A percentile compares a stretch with the other conserved stretches of the same genome.
Evolutionary conservation across 345 rosid species (phyloP).

Genomic region (Capsella bursapastoris): DNA sequence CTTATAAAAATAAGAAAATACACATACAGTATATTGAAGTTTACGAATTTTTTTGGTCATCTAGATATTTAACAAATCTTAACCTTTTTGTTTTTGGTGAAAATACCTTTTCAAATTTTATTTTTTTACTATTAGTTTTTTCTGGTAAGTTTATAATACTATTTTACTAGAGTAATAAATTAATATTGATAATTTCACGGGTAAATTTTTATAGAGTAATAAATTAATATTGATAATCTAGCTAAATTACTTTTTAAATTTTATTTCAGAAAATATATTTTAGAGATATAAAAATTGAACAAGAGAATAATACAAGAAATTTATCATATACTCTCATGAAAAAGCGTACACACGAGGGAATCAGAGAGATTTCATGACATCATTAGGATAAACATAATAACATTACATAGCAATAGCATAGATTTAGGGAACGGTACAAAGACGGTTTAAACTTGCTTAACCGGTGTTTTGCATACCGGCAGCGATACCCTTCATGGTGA

Average conservation of each 20-base stretch:
- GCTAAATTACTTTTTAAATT: neutral
- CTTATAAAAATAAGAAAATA: neutral
- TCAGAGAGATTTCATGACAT: constrained; percentile 38
- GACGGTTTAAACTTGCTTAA: constrained; percentile 36
- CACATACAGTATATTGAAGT: neutral
- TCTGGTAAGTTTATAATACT: neutral
- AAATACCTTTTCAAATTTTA: too few species aligned
- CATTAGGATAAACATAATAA: neutral
- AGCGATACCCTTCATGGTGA: constrained; percentile 99
- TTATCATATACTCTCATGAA: constrained; percentile 21
- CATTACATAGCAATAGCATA: constrained; percentile 14
- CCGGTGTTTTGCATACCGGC: constrained; percentile 98
- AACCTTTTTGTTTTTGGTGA: neutral
- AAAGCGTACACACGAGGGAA: neutral
- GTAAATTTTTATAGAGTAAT: too few species aligned
- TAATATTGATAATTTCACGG: neutral
- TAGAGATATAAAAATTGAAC: neutral
- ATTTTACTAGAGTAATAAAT: neutral
- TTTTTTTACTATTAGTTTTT: neutral
- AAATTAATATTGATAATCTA: too few species aligned
- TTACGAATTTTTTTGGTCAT: neutral
- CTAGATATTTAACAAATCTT: neutral
- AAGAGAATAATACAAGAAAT: constrained; percentile 6
- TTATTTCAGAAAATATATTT: neutral
- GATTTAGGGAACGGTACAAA: constrained; percentile 25